Evolutionary conservation across 768 basidiomycete genomes (phyloP), one percentile per base, ranked within the genome.

Genomic region (Roridomyces roridus): DNA sequence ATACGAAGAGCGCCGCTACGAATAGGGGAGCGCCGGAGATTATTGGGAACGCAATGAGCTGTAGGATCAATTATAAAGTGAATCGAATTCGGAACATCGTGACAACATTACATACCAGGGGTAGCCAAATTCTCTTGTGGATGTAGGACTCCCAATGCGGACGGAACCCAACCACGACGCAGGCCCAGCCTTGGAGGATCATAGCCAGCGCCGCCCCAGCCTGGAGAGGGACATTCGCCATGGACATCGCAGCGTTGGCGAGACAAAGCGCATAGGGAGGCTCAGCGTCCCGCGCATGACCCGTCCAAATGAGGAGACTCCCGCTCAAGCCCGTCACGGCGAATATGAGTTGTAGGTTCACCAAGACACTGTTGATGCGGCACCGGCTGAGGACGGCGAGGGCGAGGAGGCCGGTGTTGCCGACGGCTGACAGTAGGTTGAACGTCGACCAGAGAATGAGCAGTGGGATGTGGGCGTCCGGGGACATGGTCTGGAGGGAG

Each of bases 371-470:
- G 46, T 61, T 52, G 3, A 40, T 23, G 11, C 31, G 18, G 28
- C 39, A 23, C 3, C 57, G 28, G 46, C 48, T 56, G 34, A 56
- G 18, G 5, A 61, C 31, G 1, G 50, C 47, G 6, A 61, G 29
- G 6, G 37, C 23, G 37, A 61, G 20, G 10, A 61, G 59, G 9
- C 44, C 11, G 37, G 35, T 15, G 20, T 52, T 51, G 23, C 44
- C 4, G 6, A 28, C 34, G n/a, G 46, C 50, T 2, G 49, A 29
- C 12, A 61, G 56, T 4, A 55, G 40, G 35, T 56, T 56, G 50
- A 61, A 61, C 2, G 55, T 56, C 10, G 50, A 49, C 59, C 59
- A 61, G 5, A 44, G 26, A 3, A 47, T 44, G 45, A 61, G 59
- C 9, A 28, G 54, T 17, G 54, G 53, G 12, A 42, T 6, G 35